Percentiles rank a stretch among this genome's conserved stretches.
Conservation (phyloP, 73 alveolate species). For the Paramecium bursaria region DNA sequence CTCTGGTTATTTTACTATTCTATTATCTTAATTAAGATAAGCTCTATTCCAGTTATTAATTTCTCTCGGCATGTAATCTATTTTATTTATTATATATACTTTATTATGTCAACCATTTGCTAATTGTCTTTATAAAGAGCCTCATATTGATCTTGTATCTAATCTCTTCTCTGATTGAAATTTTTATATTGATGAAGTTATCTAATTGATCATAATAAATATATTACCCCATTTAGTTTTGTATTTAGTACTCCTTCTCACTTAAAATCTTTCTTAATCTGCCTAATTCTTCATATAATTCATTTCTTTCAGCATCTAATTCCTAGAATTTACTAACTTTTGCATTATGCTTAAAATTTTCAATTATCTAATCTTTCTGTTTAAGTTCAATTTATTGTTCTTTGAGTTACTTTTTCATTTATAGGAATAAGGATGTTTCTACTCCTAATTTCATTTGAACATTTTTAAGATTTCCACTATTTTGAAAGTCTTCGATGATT, state of each 20-base stretch:
- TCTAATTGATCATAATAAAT: conserved; percentile 39
- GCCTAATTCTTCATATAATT: conserved; percentile 39
- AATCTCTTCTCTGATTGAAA: not conserved
- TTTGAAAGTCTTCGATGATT: conserved; percentile 55
- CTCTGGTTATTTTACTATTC: conserved; percentile 6
- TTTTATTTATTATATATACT: not conserved
- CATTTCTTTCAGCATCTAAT: conserved; percentile 51
- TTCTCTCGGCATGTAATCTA: conserved; percentile 45
- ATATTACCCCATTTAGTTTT: not conserved
- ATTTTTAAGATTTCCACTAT: conserved; percentile 51
- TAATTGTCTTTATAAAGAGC: not conserved
- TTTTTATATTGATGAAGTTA: not conserved
- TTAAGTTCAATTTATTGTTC: conserved; percentile 18
- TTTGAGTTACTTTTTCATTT: conserved; percentile 40
- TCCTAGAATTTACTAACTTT: conserved; percentile 52
- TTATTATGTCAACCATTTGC: conserved; percentile 36
- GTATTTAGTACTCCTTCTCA: not conserved
- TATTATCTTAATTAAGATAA: not conserved
- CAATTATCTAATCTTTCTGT: not conserved
- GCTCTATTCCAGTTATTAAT: not conserved
- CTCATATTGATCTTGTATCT: conserved; percentile 2
- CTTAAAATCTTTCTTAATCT: conserved; percentile 35
- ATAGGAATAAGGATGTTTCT: conserved; percentile 42
- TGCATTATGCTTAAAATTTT: conserved; percentile 51
- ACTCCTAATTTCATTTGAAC: conserved; percentile 60